These are phyloP conservation scores for Hypoxylon sp. DNA, from an alignment of 2,329 filamentous ascomycete genomes.

Conservation along the genomic window DNA sequence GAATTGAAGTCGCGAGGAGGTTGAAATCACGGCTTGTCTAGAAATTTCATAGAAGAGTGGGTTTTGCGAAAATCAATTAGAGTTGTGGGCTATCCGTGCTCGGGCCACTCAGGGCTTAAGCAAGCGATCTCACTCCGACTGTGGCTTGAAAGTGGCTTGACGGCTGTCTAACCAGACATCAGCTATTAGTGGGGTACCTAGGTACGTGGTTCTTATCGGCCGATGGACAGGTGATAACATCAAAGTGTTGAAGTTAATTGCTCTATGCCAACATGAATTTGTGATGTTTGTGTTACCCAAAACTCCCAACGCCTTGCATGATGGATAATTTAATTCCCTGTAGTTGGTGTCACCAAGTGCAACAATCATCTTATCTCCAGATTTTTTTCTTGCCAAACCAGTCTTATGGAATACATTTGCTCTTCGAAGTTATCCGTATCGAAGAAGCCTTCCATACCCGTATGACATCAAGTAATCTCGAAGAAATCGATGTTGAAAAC, in stretches of 20 bases:
- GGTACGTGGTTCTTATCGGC: neutral
- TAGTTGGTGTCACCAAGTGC: neutral
- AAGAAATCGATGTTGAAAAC: neutral
- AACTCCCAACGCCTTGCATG: conserved; percentile 2
- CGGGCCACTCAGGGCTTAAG: conserved; percentile 41
- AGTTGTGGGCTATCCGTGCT: conserved; percentile 36
- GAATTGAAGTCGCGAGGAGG: conserved; percentile 39
- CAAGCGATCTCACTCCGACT: conserved; percentile 23
- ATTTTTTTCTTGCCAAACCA: neutral
- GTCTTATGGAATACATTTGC: neutral
- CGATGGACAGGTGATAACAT: neutral
- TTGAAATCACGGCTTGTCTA: conserved; percentile 26
- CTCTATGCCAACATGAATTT: neutral
- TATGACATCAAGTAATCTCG: neutral
- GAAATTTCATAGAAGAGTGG: conserved; percentile 37
- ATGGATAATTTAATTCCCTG: neutral
- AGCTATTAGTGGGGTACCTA: neutral
- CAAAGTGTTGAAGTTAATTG: too few relatives aligned
- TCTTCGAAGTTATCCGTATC: neutral
- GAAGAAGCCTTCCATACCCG: neutral
- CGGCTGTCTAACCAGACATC: neutral
- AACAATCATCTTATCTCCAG: neutral
- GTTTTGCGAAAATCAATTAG: conserved; percentile 32
- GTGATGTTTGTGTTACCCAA: neutral
- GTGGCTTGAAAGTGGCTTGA: conserved; percentile 10